Conservation (phyloP, 2,329 filamentous ascomycete genomes). For the Beauveria sp. region DNA sequence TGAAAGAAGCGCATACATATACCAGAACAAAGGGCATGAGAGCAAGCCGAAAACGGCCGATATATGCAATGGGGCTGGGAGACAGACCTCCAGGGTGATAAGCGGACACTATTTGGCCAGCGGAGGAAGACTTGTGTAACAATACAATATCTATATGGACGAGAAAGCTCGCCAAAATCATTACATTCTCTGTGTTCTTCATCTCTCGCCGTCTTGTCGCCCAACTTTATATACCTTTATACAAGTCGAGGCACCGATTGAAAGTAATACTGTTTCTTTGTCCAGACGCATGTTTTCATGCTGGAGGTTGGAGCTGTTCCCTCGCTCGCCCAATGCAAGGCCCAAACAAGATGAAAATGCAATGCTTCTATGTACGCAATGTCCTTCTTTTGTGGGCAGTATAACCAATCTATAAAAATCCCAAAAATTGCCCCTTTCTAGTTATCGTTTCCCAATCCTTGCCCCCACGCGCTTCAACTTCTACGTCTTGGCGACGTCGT, state of each 20-base stretch:
- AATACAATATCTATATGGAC: neutral
- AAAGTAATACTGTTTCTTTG: conserved; percentile 2
- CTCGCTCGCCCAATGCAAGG: neutral
- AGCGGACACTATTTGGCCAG: neutral
- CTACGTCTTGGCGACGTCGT: neutral
- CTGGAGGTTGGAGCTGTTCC: neutral
- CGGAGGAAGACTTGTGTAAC: conserved; percentile 4
- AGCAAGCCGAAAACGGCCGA: neutral
- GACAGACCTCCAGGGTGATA: neutral
- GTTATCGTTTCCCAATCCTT: neutral
- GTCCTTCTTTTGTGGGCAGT: neutral
- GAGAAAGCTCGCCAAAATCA: neutral
- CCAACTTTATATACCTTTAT: neutral
- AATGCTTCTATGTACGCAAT: neutral
- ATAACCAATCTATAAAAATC: neutral
- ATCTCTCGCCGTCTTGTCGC: neutral
- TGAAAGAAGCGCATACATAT: conserved; percentile 10
- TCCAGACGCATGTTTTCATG: neutral
- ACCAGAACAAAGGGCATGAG: neutral
- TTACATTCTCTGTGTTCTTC: neutral
- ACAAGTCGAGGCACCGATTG: neutral
- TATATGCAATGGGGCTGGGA: neutral
- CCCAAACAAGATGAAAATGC: neutral
- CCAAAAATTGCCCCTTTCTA: neutral
- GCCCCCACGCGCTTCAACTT: neutral